Evolutionary conservation across 768 basidiomycete species (phyloP), one percentile per base, ranked within the genome.

Genomic region (Termitomyces sp.): DNA sequence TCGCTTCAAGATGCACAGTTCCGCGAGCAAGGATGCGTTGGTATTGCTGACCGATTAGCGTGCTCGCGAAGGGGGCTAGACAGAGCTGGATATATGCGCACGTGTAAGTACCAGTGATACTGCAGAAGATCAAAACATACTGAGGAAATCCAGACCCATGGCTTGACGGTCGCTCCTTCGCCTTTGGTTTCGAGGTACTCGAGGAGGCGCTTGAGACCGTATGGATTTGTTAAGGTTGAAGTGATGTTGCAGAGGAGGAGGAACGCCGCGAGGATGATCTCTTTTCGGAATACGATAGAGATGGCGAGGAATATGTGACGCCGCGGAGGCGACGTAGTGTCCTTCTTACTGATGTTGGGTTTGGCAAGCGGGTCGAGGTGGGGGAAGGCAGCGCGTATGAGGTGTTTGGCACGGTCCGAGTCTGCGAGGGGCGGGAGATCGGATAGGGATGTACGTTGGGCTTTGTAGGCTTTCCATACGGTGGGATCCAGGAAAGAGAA

Each of bases 71-170:
- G 12, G 52, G 59, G 10, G 54, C 56, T 17, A 55, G 27, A 62
- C 66, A 67, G 34, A 58, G 68, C 87, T 71, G 68, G 37, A 29
- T n/a, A 16, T 35, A 19, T 19, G 21, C 9, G 10, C 19, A 7
- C 32, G 86, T n/a, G n/a, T n/a, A n/a, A n/a, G n/a, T n/a, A n/a
- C n/a, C n/a, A n/a, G n/a, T n/a, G n/a, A n/a, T n/a, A n/a, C n/a
- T n/a, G n/a, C n/a, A n/a, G n/a, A n/a, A n/a, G n/a, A n/a, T 66
- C 71, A 75, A 60, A 69, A 63, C 71, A 65, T 0, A 70, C 44
- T 9, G 53, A 58, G n/a, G 51, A 43, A 32, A 89, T 78, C 87
- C 87, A 90, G 4, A 89, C 78, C 82, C 87, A 88, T 0, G 88
- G 88, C 35, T 77, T 77, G 25, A 86, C 66, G 7, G 68, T 61